A percentile compares a stretch with the other conserved stretches of the same genome.
Evolutionary conservation across 1,284 basidiomycete species (phyloP).

Genomic region (Porogramme epimiltina): DNA sequence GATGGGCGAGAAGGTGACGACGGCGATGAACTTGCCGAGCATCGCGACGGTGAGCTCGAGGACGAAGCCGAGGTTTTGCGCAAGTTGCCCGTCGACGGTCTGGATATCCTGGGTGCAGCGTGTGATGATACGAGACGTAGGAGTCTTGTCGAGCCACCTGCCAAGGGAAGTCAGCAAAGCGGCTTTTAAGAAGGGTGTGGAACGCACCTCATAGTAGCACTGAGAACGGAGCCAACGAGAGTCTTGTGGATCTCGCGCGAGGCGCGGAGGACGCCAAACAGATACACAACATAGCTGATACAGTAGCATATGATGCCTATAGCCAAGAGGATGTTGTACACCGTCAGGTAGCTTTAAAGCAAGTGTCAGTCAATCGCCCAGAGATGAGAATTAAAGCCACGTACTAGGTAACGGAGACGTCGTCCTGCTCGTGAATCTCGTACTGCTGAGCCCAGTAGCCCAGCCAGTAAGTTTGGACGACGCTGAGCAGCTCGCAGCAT

Average conservation of each 20-base stretch:
- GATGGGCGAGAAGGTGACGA: slow-evolving; percentile 48
- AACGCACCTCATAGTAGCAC: slow-evolving; percentile 47
- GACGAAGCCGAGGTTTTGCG: slow-evolving; percentile 25
- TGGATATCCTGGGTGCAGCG: slow-evolving; percentile 63
- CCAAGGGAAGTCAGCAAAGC: not conserved
- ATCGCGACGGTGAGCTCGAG: slow-evolving; percentile 33
- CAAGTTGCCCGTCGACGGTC: slow-evolving; percentile 35
- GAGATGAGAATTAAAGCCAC: slow-evolving; percentile 8
- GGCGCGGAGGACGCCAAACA: slow-evolving; percentile 46
- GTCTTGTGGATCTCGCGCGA: slow-evolving; percentile 55
- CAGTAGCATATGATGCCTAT: slow-evolving; percentile 27
- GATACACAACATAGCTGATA: slow-evolving; percentile 32
- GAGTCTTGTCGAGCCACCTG: slow-evolving; percentile 34
- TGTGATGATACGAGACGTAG: slow-evolving; percentile 55
- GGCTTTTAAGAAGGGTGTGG: not conserved
- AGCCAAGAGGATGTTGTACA: slow-evolving; percentile 41
- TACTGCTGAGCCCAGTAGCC: slow-evolving; percentile 28
- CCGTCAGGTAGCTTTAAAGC: slow-evolving; percentile 37
- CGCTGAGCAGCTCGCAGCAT: slow-evolving; percentile 23
- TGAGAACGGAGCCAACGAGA: slow-evolving; percentile 55
- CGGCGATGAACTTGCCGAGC: slow-evolving; percentile 40
- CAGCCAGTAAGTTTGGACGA: slow-evolving; percentile 25
- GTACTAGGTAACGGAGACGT: slow-evolving; percentile 33
- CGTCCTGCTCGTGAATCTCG: slow-evolving; percentile 28
- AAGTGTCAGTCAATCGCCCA: not conserved